Percentiles rank a stretch among this genome's conserved stretches.
phyloP scores from a whole-genome alignment of 345 rosid genomes.

The Luvunga scandens region DNA sequence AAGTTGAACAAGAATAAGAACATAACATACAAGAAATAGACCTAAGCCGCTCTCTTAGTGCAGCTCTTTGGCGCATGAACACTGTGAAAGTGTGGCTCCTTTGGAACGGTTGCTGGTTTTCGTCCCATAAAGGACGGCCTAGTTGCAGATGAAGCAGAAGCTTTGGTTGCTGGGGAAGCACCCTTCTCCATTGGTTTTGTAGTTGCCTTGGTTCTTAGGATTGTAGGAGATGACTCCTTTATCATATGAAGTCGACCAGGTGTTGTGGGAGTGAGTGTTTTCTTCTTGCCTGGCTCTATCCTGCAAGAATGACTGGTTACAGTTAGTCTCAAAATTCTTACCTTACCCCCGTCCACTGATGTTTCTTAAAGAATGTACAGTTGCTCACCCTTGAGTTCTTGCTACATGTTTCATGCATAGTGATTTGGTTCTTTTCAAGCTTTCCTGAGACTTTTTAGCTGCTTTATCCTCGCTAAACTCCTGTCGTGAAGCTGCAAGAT shows the following conservation, averaged over 20 bases:
- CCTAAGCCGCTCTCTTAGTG: conserved; percentile 36
- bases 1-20: conserved; percentile 30
- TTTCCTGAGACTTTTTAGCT: conserved; percentile 18
- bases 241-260: conserved; percentile 27
- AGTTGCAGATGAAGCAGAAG: conserved; percentile 26
- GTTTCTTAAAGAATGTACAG: neutral
- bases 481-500: conserved; percentile 11
- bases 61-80: conserved; percentile 73
- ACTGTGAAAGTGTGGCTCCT: conserved; percentile 60
- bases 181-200: conserved; percentile 16
- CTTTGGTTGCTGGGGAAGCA: conserved; percentile 26
- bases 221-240: conserved; percentile 30
- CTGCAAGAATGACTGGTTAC: conserved; percentile 33
- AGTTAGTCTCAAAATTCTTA: neutral
- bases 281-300: conserved; percentile 30
- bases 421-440: conserved; percentile 37
- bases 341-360: neutral
- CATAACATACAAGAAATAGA: neutral
- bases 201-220: conserved; percentile 27
- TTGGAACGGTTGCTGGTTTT: conserved; percentile 47
- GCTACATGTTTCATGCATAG: conserved; percentile 26
- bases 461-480: conserved; percentile 16
- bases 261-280: conserved; percentile 9
- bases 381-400: conserved; percentile 34
- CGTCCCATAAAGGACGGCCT: conserved; percentile 35